Base-by-base conservation (phyloP, 2,329 filamentous ascomycete genomes). In the Penicillium brasilianum region DNA sequence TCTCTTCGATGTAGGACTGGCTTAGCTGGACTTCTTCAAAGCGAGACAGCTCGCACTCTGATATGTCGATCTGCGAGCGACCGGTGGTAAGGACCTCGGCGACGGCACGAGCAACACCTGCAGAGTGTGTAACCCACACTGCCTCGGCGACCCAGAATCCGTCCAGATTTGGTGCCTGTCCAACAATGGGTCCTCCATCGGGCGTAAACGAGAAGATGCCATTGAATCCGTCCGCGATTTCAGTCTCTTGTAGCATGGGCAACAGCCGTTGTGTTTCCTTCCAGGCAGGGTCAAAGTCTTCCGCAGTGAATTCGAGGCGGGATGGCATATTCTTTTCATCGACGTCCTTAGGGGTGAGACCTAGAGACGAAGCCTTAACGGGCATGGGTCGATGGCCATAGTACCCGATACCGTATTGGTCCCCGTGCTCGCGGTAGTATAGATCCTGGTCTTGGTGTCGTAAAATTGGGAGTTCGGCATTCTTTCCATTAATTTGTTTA, bases 181-280 rank as follows among this genome's bases (percentile, higher is more conserved):
- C 87, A 1, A 89, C 78, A 0, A 89, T 78, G 0, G 87, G 84
- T 0, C 85, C 85, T 0, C 87, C 86, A 55, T 89, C 87, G 0
- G 87, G 87, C 0, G 87, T 89, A 68, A 89, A 89, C 0, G 87
- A 89, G 72, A 89, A 86, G 66, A 89, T 82, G 2, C 87, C 87
- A 66, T 89, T 89, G 79, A 89, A 89, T 0, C 86, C 87, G 43
- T 87, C 82, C 0, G 77, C 82, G 7, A 89, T 81, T 59, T 85
- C 73, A 14, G 76, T 81, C 4, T 84, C 76, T 3, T 75, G 72
- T 4, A 89, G 74, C 0, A 76, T 76, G 0, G 87, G 87, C 1
- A 89, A 71, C 0, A 89, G 73, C 32, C 84, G 78, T 62, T 84
- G 77, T 0, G 84, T 83, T 13, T 84, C 76, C 60, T 84, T 76